Conservation (phyloP, 176 grass and related monocot species). For the Alopecurus myosuroides region DNA sequence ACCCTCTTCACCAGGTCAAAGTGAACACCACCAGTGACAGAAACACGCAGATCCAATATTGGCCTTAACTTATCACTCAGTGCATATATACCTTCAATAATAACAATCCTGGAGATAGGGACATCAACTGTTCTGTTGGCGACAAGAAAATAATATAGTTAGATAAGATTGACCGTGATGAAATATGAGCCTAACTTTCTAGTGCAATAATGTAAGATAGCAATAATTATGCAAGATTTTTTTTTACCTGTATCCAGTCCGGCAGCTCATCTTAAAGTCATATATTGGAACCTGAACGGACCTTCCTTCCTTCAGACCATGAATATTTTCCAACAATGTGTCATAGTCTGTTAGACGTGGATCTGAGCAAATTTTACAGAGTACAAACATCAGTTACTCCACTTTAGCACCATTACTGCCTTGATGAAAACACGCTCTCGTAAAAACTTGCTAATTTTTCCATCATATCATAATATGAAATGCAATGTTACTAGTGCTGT, state of each 20-base stretch:
- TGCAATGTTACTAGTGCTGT: not conserved
- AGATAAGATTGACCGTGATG: not conserved
- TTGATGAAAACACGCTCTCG: not conserved
- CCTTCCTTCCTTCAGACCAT: conserved; percentile 75
- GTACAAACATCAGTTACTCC: conserved; percentile 12
- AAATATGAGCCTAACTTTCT: conserved; percentile 10
- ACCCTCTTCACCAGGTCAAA: conserved; percentile 99
- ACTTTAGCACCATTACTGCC: not conserved
- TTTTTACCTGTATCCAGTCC: conserved; percentile 77
- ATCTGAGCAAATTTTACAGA: conserved; percentile 51
- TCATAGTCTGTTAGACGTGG: conserved; percentile 94
- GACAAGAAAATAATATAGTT: conserved; percentile 23
- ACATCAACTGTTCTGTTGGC: conserved; percentile 77
- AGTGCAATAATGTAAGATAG: conserved; percentile 5
- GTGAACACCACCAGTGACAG: conserved; percentile 97
- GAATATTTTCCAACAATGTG: conserved; percentile 90
- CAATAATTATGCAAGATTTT: not conserved
- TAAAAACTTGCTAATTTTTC: not conserved
- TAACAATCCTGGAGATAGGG: conserved; percentile 77
- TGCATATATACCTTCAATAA: conserved; percentile 98
- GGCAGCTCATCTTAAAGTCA: conserved; percentile 87
- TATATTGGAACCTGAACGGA: conserved; percentile 95
- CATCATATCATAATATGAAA: not conserved
- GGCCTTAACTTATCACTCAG: conserved; percentile 80
- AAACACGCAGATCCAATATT: conserved; percentile 86